Evolutionary conservation across 1,284 basidiomycete genomes (phyloP).

Genomic region (Fistulinella cinereoalba): DNA sequence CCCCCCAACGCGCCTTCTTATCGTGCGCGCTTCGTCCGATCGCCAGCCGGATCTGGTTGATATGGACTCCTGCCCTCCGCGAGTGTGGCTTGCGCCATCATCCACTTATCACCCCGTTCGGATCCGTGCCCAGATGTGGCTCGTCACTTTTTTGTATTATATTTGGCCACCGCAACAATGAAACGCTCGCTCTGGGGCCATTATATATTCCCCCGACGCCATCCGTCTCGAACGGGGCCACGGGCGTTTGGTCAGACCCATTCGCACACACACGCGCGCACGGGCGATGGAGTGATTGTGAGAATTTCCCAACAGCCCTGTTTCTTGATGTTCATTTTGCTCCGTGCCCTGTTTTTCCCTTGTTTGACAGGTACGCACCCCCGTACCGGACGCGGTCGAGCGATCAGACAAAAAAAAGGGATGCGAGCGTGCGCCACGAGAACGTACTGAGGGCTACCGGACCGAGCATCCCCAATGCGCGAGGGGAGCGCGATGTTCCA

Average conservation of each 20-base stretch:
- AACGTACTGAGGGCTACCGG: too few relatives aligned
- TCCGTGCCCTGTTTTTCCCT: background rate
- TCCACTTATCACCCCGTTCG: constrained; percentile 15
- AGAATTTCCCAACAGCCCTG: constrained; percentile 5
- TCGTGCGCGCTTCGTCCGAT: constrained; percentile 14
- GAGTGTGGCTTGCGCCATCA: constrained; percentile 10
- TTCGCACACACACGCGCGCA: too few relatives aligned
- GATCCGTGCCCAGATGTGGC: constrained; percentile 16
- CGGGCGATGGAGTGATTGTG: constrained; percentile 19
- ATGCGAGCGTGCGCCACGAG: constrained; percentile 1
- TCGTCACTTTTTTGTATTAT: constrained; percentile 6
- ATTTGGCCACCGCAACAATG: background rate
- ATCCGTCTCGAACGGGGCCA: too few relatives aligned
- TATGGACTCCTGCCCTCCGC: constrained; percentile 8
- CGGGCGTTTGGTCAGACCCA: too few relatives aligned
- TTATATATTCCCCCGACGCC: too few relatives aligned
- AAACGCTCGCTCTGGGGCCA: background rate
- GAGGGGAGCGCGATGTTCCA: too few relatives aligned
- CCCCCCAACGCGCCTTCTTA: constrained; percentile 12
- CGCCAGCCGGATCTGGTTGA: constrained; percentile 14
- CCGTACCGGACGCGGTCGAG: background rate
- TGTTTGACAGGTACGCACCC: constrained; percentile 8
- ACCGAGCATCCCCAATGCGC: too few relatives aligned
- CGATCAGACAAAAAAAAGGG: background rate
- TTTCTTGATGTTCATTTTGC: constrained; percentile 3